Conservation (phyloP, 345 rosid genomes). For the Populus nigra region DNA sequence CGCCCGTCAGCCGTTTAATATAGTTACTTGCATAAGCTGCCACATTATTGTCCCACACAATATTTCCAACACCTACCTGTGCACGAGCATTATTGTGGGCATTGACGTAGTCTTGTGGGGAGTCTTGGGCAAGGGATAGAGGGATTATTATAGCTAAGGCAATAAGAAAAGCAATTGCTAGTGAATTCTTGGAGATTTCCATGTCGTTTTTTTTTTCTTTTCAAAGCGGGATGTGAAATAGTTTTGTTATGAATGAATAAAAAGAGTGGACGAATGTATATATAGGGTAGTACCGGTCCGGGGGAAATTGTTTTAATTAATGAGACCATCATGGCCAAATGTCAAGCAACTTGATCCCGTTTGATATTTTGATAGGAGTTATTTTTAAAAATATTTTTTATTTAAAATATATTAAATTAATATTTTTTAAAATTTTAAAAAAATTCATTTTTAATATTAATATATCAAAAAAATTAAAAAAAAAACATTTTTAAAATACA, state of each 20-base stretch:
- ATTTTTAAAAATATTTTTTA: no score
- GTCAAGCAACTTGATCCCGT: no score
- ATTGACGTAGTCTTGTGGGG: slow-evolving; percentile 14
- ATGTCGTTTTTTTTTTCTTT: not conserved
- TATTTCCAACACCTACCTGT: not conserved
- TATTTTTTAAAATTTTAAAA: no score
- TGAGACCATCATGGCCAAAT: not conserved
- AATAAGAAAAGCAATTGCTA: not conserved
- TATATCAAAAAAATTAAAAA: no score
- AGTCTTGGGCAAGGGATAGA: slow-evolving; percentile 8
- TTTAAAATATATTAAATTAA: no score
- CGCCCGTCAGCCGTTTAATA: not conserved
- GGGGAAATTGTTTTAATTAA: no score
- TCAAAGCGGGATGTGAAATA: no score
- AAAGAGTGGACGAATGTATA: not conserved
- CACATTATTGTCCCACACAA: slow-evolving; percentile 9
- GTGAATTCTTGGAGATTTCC: not conserved
- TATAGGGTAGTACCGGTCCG: no score
- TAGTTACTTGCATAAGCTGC: slow-evolving; percentile 3
- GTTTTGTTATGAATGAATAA: not conserved
- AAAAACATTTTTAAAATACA: no score
- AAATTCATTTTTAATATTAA: no score
- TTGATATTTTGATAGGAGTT: no score
- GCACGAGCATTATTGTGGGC: slow-evolving; percentile 18
- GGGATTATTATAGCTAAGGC: not conserved